Evolutionary conservation across 1,139 yeast genomes (phyloP), one percentile per base, ranked within the genome.

Genomic region (Chernovozyma aurita): DNA sequence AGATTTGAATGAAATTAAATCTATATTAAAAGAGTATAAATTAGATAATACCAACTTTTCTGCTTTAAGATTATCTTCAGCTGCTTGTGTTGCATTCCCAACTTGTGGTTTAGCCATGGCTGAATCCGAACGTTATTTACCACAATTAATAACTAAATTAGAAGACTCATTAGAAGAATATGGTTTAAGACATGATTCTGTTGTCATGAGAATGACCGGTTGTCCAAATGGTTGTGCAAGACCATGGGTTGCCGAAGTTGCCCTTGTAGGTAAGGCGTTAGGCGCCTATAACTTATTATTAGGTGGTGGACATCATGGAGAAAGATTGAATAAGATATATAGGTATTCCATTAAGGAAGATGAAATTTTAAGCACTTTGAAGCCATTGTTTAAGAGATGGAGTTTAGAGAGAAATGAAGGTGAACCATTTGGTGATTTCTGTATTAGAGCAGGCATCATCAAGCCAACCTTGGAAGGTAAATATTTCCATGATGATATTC

Each of bases 21-120:
- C 62, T 17, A 53, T 86, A 29, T 64, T 92, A 64, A 74, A 76
- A 33, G 64, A 84, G 57, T 85, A 84, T 64, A 85, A 84, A 61
- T 75, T 92, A 48, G 95, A 87, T 59, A 88, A 88, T 63, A 75
- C 90, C 37, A 77, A 81, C 46, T 85, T 83, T 61, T 80, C 95
- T 33, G 95, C 85, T 3, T 71, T 92, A 55, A 78, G 97, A 59
- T 73, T 87, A 45, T 83, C 95, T 6, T 87, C 96, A 8, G 92
- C 95, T 27, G 95, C 97, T 0, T 92, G 98, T 77, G 98, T 92
- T 41, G 97, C 97, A 2, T 83, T 92, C 78, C 98, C 98, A 48
- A 92, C 97, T 2, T 92, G 98, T 79, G 97, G 97, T 47, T 76
- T 90, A 55, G 97, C 97, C 16, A 88, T 92, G 97, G 97, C 98